Conservation (phyloP, 352 stramenopile species). For the Pythium pyrilobum region DNA sequence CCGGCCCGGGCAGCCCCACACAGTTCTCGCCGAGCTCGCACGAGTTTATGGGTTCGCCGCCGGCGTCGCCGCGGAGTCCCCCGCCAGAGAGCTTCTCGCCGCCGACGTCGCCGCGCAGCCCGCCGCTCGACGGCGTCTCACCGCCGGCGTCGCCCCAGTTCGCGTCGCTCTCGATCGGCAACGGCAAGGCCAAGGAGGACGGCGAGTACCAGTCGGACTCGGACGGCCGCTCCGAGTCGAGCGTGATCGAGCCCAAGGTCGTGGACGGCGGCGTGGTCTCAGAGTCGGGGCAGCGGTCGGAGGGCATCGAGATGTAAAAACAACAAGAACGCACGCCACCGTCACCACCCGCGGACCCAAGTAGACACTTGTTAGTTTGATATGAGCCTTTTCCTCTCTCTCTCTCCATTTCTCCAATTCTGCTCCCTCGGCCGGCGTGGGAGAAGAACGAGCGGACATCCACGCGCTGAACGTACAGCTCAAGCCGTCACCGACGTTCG, state of each 20-base stretch:
- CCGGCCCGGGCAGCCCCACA: constrained; percentile 49
- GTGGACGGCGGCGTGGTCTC: constrained; percentile 42
- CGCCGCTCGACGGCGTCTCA: constrained; percentile 5
- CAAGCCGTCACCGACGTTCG: too few species aligned
- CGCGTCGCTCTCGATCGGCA: constrained; percentile 32
- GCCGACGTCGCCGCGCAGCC: constrained; percentile 32
- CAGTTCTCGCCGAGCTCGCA: constrained; percentile 9
- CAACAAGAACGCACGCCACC: background rate
- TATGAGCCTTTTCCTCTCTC: constrained; percentile 17
- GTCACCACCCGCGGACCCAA: background rate
- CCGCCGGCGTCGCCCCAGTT: constrained; percentile 40
- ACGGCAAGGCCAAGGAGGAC: constrained; percentile 42
- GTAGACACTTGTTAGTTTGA: constrained; percentile 18
- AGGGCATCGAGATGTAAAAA: constrained; percentile 73
- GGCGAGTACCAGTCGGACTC: constrained; percentile 72
- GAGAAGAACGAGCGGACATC: too few species aligned
- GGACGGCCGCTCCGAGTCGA: constrained; percentile 41
- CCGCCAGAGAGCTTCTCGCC: constrained; percentile 36
- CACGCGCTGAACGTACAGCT: too few species aligned
- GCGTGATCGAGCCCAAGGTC: constrained; percentile 68
- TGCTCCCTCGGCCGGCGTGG: too few species aligned
- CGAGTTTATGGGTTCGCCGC: constrained; percentile 32
- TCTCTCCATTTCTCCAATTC: constrained; percentile 17
- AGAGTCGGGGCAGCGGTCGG: constrained; percentile 41
- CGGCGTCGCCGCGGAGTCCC: constrained; percentile 34